phyloP scores from a whole-genome alignment of 495 filamentous ascomycete species.

The Hypoxylon perforatum region DNA sequence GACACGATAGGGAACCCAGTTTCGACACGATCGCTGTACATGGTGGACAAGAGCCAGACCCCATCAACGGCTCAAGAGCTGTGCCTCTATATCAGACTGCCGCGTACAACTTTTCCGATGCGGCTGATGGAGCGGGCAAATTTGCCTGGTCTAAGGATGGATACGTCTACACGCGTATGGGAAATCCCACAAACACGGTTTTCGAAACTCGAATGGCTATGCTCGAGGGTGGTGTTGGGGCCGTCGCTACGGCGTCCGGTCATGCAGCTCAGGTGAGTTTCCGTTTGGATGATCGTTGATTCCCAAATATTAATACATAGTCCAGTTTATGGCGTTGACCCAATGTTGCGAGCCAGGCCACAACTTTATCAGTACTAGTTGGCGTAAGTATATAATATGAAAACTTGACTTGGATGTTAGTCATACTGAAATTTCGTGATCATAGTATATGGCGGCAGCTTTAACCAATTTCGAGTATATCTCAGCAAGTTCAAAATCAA shows the following conservation, averaged over 20 bases:
- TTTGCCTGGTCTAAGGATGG: constrained; percentile 56
- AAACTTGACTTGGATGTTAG: background rate
- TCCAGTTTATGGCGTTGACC: constrained; percentile 56
- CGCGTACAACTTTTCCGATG: constrained; percentile 57
- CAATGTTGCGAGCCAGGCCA: constrained; percentile 53
- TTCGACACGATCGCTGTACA: constrained; percentile 55
- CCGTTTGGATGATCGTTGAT: constrained; percentile 1
- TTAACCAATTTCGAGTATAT: constrained; percentile 58
- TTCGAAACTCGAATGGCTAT: constrained; percentile 56
- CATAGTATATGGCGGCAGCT: constrained; percentile 52
- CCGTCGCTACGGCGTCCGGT: constrained; percentile 55
- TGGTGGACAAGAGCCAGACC: constrained; percentile 56
- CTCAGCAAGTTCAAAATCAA: constrained; percentile 55
- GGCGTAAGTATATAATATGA: constrained; percentile 39
- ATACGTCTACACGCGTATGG: constrained; percentile 58
- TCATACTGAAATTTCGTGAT: constrained; percentile 8
- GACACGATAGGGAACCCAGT: constrained; percentile 44
- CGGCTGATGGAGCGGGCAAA: constrained; percentile 55
- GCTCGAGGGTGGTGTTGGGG: constrained; percentile 55
- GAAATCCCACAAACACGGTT: constrained; percentile 55
- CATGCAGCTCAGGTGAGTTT: constrained; percentile 49
- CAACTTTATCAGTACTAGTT: constrained; percentile 56
- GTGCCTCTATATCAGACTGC: constrained; percentile 55
- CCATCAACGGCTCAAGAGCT: constrained; percentile 55
- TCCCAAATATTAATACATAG: constrained; percentile 25